Evolutionary conservation across 2,329 filamentous ascomycete species (phyloP), one percentile per base, ranked within the genome.

Genomic region (Ilyonectria robusta): DNA sequence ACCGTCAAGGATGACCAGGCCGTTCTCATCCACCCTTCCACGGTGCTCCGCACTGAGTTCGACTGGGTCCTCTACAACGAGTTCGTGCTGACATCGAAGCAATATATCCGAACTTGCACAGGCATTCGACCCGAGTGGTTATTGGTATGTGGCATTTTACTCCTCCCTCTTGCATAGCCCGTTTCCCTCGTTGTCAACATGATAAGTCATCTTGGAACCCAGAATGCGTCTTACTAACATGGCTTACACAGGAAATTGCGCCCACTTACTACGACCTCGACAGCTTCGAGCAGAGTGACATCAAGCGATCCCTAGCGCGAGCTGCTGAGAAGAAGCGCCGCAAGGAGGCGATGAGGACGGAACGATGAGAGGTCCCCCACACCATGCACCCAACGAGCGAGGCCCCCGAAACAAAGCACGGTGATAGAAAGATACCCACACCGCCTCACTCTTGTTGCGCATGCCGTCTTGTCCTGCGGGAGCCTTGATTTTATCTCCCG

Each of bases 61-160:
- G 96, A 99, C 73, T 99, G 96, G 96, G 94, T 99, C 29, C 85
- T 99, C 29, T 99, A 99, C 83, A 97, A 98, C 77, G 97, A 99
- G 79, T 99, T 98, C 78, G 96, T 99, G 13, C 89, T 99, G 62
- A 99, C 96, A 1, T 96, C 93, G 59, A 98, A 99, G 88, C 97
- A 98, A 84, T 99, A 98, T 81, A 95, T 99, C 75, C 90, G 97
- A 64, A 98, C 94, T 0, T 94, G 98, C 54, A 98, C 95, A 13
- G 91, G 93, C 33, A 92, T 99, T 62, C 93, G 93, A 79, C 93
- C 95, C 1, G 96, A 99, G 81, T 99, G 96, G 96, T 84, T 99
- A 68, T 79, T 98, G 81, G 93, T 95, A 86, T 83, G 92, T 76
- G 42, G 3, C 31, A 9, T 33, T 33, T 26, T 37, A 5, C n/a